These are phyloP conservation scores for Ophiocordyceps robertsii DNA, from an alignment of 2,329 filamentous ascomycete genomes.

Conservation along the genomic window DNA sequence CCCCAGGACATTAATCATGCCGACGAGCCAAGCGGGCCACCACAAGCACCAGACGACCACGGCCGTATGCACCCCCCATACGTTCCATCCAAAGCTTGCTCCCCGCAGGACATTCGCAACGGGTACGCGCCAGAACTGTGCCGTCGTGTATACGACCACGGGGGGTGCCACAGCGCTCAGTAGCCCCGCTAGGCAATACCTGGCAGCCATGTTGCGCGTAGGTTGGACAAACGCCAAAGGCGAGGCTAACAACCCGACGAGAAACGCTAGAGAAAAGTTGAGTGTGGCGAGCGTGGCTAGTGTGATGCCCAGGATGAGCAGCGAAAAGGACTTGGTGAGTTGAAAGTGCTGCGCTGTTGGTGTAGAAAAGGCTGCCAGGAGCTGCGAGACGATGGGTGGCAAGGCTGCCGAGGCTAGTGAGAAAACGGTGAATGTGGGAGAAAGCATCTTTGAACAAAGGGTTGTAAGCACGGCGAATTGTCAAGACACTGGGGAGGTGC, in stretches of 20 bases:
- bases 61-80: slow-evolving; percentile 81
- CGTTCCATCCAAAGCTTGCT: slow-evolving; percentile 77
- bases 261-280: slow-evolving; percentile 84
- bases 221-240: slow-evolving; percentile 66
- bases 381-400: slow-evolving; percentile 40
- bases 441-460: slow-evolving; percentile 35
- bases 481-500: no score
- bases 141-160: slow-evolving; percentile 36
- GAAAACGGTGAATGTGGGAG: slow-evolving; percentile 45
- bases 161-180: slow-evolving; percentile 51
- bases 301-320: slow-evolving; percentile 85
- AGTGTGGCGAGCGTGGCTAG: slow-evolving; percentile 86
- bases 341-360: slow-evolving; percentile 58
- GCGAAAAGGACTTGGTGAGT: slow-evolving; percentile 78
- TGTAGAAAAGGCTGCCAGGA: slow-evolving; percentile 35
- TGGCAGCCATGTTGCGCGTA: slow-evolving; percentile 22
- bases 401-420: slow-evolving; percentile 39
- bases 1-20: slow-evolving; percentile 39
- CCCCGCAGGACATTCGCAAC: slow-evolving; percentile 50
- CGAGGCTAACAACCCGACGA: slow-evolving; percentile 65
- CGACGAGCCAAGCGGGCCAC: slow-evolving; percentile 84
- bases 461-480: background rate
- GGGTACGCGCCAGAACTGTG: slow-evolving; percentile 21
- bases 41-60: slow-evolving; percentile 89
- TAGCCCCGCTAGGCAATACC: slow-evolving; percentile 31